Percentiles rank a stretch among this genome's conserved stretches.
Evolutionary conservation across 2,329 filamentous ascomycete genomes (phyloP).

Genomic region (Xylaria sp.): DNA sequence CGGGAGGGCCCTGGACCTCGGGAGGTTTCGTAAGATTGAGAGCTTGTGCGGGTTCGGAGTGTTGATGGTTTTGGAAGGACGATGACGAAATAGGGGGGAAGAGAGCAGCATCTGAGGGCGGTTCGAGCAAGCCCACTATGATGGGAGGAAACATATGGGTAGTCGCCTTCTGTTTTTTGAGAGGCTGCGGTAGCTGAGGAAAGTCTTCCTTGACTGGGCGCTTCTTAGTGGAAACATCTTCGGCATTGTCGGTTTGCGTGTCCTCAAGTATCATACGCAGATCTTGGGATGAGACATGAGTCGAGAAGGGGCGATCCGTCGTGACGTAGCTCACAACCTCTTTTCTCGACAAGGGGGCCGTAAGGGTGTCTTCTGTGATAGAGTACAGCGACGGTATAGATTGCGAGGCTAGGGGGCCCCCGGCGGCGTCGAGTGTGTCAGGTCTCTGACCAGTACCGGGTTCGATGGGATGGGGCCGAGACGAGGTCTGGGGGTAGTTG

Average conservation of each 20-base stretch:
- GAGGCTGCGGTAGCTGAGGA: conserved; percentile 70
- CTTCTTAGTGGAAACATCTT: conserved; percentile 65
- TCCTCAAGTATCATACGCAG: conserved; percentile 60
- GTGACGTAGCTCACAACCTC: conserved; percentile 38
- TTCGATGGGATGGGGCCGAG: conserved; percentile 59
- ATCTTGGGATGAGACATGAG: conserved; percentile 55
- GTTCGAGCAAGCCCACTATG: conserved; percentile 71
- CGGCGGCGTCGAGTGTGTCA: conserved; percentile 50
- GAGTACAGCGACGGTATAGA: conserved; percentile 45
- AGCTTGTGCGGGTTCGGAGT: conserved; percentile 56
- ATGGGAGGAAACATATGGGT: conserved; percentile 69
- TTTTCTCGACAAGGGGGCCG: conserved; percentile 39
- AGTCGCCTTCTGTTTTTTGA: conserved; percentile 70
- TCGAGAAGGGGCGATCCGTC: conserved; percentile 43
- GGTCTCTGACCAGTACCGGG: conserved; percentile 57
- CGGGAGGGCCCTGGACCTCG: conserved; percentile 42
- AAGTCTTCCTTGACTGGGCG: conserved; percentile 70
- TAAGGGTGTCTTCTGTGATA: conserved; percentile 43
- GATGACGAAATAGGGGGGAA: conserved; percentile 71
- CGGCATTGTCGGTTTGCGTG: conserved; percentile 51
- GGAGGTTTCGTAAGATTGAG: conserved; percentile 50
- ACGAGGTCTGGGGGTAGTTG: conserved; percentile 56
- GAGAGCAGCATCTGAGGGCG: conserved; percentile 68
- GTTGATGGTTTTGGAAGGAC: conserved; percentile 61
- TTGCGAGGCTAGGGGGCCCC: conserved; percentile 44